Evolutionary conservation across 2,329 filamentous ascomycete species (phyloP).

Genomic region (Xylaria sp.): DNA sequence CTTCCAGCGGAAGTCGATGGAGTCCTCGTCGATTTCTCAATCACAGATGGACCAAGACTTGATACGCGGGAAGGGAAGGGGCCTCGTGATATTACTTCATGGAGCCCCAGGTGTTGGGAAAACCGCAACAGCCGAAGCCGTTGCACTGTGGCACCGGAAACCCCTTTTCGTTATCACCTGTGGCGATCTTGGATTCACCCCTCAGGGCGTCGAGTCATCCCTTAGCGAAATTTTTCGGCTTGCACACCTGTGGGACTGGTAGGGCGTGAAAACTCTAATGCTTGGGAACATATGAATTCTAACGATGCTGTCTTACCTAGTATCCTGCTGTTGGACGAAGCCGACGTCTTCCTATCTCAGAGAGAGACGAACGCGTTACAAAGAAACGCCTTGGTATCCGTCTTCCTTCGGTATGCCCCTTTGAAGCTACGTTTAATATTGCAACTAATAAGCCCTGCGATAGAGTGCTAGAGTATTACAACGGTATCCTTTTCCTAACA

Average conservation of each 20-base stretch:
- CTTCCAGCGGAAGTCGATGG: constrained; percentile 10
- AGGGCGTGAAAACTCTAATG: background rate
- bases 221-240: constrained; percentile 14
- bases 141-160: constrained; percentile 16
- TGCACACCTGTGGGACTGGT: constrained; percentile 21
- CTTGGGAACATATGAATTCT: background rate
- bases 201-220: constrained; percentile 14
- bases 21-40: background rate
- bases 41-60: constrained; percentile 15
- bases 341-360: constrained; percentile 27
- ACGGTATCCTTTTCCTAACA: constrained; percentile 47
- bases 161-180: constrained; percentile 18
- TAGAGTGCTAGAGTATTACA: constrained; percentile 43
- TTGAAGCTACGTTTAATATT: background rate
- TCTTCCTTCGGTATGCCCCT: constrained; percentile 5
- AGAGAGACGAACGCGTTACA: constrained; percentile 27
- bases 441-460: background rate
- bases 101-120: constrained; percentile 20
- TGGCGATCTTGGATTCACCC: constrained; percentile 20
- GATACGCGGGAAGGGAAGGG: constrained; percentile 13
- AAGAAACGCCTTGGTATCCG: constrained; percentile 42
- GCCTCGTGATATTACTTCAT: constrained; percentile 20
- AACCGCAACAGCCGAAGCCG: constrained; percentile 18
- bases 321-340: constrained; percentile 30
- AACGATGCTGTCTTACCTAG: background rate